A percentile compares a stretch with the other conserved stretches of the same genome.
These are phyloP conservation scores for Boletus edulis DNA, from an alignment of 768 basidiomycete species.

Conservation along the genomic window DNA sequence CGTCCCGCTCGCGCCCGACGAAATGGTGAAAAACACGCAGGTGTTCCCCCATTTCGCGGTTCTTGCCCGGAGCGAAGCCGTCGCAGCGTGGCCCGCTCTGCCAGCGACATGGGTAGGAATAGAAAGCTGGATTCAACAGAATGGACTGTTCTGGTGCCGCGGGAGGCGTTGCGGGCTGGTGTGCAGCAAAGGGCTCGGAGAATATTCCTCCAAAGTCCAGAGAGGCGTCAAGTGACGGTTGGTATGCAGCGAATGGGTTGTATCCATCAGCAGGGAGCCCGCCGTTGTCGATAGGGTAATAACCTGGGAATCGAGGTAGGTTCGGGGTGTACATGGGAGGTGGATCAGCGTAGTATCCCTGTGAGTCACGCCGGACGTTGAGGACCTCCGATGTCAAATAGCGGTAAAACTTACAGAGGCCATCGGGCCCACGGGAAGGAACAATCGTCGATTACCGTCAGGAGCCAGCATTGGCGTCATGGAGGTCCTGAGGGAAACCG, in stretches of 20 bases:
- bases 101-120: conserved; percentile 21
- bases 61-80: conserved; percentile 25
- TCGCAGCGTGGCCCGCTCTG: conserved; percentile 20
- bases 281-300: background rate
- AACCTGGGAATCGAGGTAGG: background rate
- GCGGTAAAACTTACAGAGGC: conserved; percentile 6
- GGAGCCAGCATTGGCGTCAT: background rate
- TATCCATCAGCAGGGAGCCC: background rate
- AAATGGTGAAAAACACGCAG: conserved; percentile 20
- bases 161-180: conserved; percentile 18
- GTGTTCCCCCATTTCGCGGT: conserved; percentile 32
- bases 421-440: background rate
- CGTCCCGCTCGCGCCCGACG: conserved; percentile 27
- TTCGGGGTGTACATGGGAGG: background rate
- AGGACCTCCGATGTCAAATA: background rate
- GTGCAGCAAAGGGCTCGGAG: background rate
- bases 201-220: background rate
- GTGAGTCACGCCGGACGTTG: background rate
- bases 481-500: conserved; percentile 3
- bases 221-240: background rate
- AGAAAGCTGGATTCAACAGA: conserved; percentile 1
- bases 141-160: conserved; percentile 2
- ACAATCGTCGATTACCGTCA: background rate
- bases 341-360: conserved; percentile 9
- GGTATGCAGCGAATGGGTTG: background rate